These are phyloP conservation scores for Dendrostoma leiphaemia DNA, from an alignment of 2,329 filamentous ascomycete genomes.

Conservation along the genomic window DNA sequence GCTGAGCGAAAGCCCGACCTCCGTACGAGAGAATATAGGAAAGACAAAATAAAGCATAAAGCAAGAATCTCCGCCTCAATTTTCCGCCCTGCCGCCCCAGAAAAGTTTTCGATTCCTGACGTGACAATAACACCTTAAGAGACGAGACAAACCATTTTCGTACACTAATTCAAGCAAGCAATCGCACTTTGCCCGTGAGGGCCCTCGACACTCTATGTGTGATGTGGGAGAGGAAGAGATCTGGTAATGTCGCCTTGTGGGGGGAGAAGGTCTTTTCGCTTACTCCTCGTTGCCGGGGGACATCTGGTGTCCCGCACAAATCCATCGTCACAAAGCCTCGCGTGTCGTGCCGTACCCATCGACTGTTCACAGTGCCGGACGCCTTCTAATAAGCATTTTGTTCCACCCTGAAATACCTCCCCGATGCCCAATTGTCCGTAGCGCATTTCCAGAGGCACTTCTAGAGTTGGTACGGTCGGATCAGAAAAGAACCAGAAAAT, in stretches of 20 bases:
- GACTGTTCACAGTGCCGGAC: conserved; percentile 14
- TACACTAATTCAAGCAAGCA: conserved; percentile 11
- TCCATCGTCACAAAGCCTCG: conserved; percentile 8
- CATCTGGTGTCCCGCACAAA: conserved; percentile 11
- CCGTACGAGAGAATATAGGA: neutral
- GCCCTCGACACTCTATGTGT: conserved; percentile 18
- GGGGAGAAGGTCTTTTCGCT: neutral
- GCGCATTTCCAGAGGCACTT: conserved; percentile 1
- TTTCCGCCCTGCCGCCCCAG: no score
- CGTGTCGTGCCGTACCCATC: conserved; percentile 1
- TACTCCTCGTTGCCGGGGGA: conserved; percentile 14
- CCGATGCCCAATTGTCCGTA: conserved; percentile 3
- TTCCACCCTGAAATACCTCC: conserved; percentile 8
- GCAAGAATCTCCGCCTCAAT: no score
- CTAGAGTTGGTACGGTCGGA: neutral
- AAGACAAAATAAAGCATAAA: conserved; percentile 1
- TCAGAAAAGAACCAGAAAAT: no score
- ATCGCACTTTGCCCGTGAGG: conserved; percentile 17
- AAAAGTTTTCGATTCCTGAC: conserved; percentile 11
- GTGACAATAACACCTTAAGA: conserved; percentile 6
- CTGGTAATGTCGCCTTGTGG: conserved; percentile 14
- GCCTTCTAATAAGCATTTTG: conserved; percentile 12
- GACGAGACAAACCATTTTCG: conserved; percentile 9
- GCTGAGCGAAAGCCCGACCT: neutral
- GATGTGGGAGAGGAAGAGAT: conserved; percentile 10